Evolutionary conservation across 305 asterid species (phyloP).

Genomic region (Plantago rigida): DNA sequence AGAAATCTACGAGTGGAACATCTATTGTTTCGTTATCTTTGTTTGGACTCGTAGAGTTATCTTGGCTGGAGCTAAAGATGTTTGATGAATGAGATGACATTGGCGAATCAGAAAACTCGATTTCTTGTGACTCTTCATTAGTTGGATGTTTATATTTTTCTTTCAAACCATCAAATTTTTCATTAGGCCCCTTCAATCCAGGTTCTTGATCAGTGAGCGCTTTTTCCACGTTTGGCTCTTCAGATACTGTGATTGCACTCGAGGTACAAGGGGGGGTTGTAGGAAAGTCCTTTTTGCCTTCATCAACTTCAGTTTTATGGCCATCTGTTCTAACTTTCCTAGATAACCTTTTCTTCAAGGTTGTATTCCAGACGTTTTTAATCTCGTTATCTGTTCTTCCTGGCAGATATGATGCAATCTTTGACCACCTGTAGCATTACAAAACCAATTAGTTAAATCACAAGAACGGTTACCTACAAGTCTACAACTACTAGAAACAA

Average conservation of each 20-base stretch:
- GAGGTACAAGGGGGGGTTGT: conserved; percentile 29
- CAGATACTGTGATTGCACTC: conserved; percentile 20
- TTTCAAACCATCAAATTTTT: too few species aligned
- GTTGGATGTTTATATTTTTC: background rate
- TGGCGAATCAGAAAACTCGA: conserved; percentile 13
- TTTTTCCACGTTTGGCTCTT: background rate
- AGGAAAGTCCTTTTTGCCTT: conserved; percentile 9
- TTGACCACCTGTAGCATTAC: conserved; percentile 48
- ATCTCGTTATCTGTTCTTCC: conserved; percentile 78
- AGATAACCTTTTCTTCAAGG: conserved; percentile 43
- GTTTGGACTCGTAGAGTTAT: conserved; percentile 11
- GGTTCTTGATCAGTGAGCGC: background rate
- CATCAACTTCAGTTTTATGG: conserved; percentile 13
- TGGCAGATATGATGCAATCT: conserved; percentile 52
- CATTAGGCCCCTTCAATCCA: background rate
- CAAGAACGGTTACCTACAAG: too few species aligned
- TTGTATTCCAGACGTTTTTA: conserved; percentile 65
- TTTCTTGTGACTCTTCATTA: conserved; percentile 14
- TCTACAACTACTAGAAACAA: background rate
- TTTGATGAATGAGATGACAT: conserved; percentile 19
- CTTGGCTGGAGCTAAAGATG: conserved; percentile 19
- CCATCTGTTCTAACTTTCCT: background rate
- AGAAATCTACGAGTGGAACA: conserved; percentile 34
- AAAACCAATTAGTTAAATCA: background rate
- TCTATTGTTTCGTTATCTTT: conserved; percentile 22